A percentile compares a stretch with the other conserved stretches of the same genome.
Conservation (phyloP, 2,329 filamentous ascomycete species). For the Daldinia eschscholtzii region DNA sequence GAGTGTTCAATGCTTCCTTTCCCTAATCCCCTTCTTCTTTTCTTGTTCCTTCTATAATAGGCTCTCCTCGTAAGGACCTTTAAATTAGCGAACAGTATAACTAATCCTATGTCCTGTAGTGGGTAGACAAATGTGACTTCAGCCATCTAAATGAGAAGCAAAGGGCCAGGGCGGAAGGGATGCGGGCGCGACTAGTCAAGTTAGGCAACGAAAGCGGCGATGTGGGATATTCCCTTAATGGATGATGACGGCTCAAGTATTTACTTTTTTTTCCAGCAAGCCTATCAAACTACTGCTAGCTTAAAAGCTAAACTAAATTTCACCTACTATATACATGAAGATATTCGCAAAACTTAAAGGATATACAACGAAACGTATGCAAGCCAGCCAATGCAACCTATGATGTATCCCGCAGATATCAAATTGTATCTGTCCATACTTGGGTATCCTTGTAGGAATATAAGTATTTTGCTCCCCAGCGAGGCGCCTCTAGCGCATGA, state of each 20-base stretch:
- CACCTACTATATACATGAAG: slow-evolving; percentile 41
- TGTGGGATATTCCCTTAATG: slow-evolving; percentile 73
- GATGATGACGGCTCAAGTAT: slow-evolving; percentile 53
- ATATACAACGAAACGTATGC: slow-evolving; percentile 40
- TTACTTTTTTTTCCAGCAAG: neutral
- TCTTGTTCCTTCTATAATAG: neutral
- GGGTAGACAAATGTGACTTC: slow-evolving; percentile 73
- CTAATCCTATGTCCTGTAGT: slow-evolving; percentile 52
- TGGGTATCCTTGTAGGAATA: slow-evolving; percentile 5
- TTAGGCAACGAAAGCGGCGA: slow-evolving; percentile 71
- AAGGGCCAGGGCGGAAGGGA: slow-evolving; percentile 68
- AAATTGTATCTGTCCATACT: neutral
- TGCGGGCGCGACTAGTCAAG: slow-evolving; percentile 72
- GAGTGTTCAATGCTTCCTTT: slow-evolving; percentile 10
- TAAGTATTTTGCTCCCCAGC: neutral
- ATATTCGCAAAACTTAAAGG: slow-evolving; percentile 31
- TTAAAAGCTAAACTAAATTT: slow-evolving; percentile 16
- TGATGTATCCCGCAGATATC: slow-evolving; percentile 24
- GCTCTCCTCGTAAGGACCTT: neutral
- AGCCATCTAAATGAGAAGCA: slow-evolving; percentile 58
- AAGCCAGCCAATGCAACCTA: slow-evolving; percentile 10
- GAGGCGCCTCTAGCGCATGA: neutral
- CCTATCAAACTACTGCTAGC: slow-evolving; percentile 13
- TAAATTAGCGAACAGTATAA: neutral
- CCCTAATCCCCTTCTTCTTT: neutral